Evolutionary conservation across 1,284 basidiomycete genomes (phyloP).

Genomic region (Mycena sp.): DNA sequence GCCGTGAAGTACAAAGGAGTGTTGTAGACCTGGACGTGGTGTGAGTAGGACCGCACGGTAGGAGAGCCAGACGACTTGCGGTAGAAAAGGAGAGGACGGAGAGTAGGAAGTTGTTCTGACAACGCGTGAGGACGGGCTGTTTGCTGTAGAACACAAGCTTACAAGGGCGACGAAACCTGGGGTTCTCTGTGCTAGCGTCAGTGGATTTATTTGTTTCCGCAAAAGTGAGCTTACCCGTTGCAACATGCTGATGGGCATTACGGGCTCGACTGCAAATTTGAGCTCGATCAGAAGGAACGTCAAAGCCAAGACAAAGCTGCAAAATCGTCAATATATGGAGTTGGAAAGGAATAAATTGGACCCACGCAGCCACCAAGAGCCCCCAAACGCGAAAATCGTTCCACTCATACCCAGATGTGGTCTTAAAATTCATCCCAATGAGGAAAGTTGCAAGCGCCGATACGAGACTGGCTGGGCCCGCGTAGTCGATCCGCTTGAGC

Average conservation of each 20-base stretch:
- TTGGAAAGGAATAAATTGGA: not conserved
- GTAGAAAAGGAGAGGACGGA: not conserved
- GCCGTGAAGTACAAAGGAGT: conserved; percentile 20
- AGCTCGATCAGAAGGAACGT: conserved; percentile 23
- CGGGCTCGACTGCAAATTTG: conserved; percentile 28
- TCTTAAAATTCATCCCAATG: conserved; percentile 25
- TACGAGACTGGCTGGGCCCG: conserved; percentile 15
- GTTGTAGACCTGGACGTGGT: conserved; percentile 40
- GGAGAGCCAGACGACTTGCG: no score
- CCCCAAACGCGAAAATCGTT: conserved; percentile 21
- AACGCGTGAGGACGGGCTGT: no score
- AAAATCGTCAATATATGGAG: not conserved
- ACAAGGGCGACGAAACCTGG: conserved; percentile 30
- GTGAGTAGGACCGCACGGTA: conserved; percentile 55
- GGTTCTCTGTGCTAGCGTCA: conserved; percentile 13
- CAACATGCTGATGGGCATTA: conserved; percentile 27
- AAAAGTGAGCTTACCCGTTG: conserved; percentile 9
- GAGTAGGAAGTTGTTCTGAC: conserved; percentile 24
- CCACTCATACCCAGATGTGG: conserved; percentile 21
- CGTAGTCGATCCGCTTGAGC: conserved; percentile 30
- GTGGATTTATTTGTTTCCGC: not conserved
- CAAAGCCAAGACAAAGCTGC: conserved; percentile 3
- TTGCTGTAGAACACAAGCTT: not conserved
- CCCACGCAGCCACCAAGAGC: conserved; percentile 17
- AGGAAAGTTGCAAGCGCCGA: conserved; percentile 21